A percentile compares a stretch with the other conserved stretches of the same genome.
Conservation (phyloP, 2,329 filamentous ascomycete species). For the Colletotrichum tofieldiae region DNA sequence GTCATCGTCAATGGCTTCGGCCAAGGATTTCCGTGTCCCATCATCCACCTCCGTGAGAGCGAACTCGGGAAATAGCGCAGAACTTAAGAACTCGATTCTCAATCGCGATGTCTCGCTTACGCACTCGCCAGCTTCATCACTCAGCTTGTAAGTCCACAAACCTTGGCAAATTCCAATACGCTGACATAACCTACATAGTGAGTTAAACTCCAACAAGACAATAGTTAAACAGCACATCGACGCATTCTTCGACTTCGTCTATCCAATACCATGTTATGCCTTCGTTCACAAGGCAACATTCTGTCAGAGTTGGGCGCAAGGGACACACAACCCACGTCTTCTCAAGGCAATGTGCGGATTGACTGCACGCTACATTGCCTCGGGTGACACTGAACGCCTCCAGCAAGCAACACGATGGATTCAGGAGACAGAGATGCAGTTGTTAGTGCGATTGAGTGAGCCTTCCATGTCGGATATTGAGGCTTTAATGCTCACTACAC, state of each 20-base stretch:
- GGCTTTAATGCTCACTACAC: conserved; percentile 44
- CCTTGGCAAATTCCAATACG: not conserved
- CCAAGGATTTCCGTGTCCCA: not conserved
- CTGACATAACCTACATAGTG: conserved; percentile 2
- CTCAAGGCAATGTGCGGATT: conserved; percentile 37
- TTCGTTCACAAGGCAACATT: conserved; percentile 41
- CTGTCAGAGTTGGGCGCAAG: conserved; percentile 34
- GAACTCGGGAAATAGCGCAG: not conserved
- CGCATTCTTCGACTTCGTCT: conserved; percentile 36
- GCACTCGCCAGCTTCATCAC: conserved; percentile 14
- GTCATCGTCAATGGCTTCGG: not conserved
- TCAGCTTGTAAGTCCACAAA: conserved; percentile 11
- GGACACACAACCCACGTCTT: conserved; percentile 29
- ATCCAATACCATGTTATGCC: conserved; percentile 39
- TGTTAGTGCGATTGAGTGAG: conserved; percentile 37
- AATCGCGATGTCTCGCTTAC: conserved; percentile 8
- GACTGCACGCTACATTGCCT: conserved; percentile 30
- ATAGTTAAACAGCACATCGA: conserved; percentile 41
- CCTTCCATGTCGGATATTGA: conserved; percentile 45
- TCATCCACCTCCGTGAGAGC: not conserved
- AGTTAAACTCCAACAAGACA: conserved; percentile 23
- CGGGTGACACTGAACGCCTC: conserved; percentile 1
- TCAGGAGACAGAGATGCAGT: conserved; percentile 40
- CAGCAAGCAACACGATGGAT: conserved; percentile 47
- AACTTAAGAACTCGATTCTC: not conserved